Evolutionary conservation across 2,329 filamentous ascomycete genomes (phyloP).

Genomic region (Incumbomyces lentus): DNA sequence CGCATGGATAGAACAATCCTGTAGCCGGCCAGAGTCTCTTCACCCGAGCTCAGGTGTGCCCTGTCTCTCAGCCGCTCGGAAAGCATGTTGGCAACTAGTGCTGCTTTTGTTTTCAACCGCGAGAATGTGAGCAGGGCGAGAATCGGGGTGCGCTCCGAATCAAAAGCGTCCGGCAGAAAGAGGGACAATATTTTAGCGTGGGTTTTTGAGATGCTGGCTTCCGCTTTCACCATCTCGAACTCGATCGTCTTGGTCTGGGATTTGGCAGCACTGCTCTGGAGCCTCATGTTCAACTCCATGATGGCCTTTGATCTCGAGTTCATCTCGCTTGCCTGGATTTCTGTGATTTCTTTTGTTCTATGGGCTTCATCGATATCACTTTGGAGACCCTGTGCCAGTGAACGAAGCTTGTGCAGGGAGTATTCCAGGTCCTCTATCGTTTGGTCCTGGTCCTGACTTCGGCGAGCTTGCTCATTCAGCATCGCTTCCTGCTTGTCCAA

Average conservation of each 20-base stretch:
- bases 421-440: constrained; percentile 80
- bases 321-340: constrained; percentile 84
- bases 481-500: constrained; percentile 78
- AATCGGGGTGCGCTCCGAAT: constrained; percentile 73
- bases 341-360: constrained; percentile 76
- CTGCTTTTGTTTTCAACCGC: constrained; percentile 77
- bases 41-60: constrained; percentile 58
- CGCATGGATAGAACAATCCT: constrained; percentile 77
- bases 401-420: constrained; percentile 76
- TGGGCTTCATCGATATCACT: constrained; percentile 83
- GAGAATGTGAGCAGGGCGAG: constrained; percentile 80
- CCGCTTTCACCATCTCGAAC: constrained; percentile 72
- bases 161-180: constrained; percentile 78
- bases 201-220: constrained; percentile 78
- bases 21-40: constrained; percentile 61
- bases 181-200: constrained; percentile 81
- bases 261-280: constrained; percentile 82
- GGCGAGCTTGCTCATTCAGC: constrained; percentile 69
- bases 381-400: constrained; percentile 77
- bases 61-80: constrained; percentile 64
- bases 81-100: constrained; percentile 65
- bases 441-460: constrained; percentile 65
- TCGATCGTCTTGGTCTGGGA: constrained; percentile 92
- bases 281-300: constrained; percentile 91
- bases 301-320: constrained; percentile 81